Evolutionary conservation across 1,284 basidiomycete species (phyloP).

Genomic region (Cryptococcus maquisensis): DNA sequence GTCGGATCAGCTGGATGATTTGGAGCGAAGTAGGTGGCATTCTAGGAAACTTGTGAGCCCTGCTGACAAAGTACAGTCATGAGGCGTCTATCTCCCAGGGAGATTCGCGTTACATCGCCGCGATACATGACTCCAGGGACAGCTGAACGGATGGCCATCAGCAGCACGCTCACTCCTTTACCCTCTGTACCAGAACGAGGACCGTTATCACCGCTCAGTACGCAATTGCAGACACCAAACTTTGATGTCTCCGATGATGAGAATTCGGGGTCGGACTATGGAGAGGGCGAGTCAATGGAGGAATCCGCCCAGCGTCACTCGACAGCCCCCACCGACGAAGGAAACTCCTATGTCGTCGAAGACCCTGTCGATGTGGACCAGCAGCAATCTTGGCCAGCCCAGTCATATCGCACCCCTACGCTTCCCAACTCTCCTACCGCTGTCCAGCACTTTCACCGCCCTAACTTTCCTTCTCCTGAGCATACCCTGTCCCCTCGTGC

Average conservation of each 20-base stretch:
- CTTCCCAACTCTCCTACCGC: slow-evolving; percentile 1
- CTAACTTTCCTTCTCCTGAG: slow-evolving; percentile 1
- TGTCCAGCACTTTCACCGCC: slow-evolving; percentile 13
- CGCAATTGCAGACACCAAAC: slow-evolving; percentile 6
- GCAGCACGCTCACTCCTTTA: not conserved
- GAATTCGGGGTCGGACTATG: not conserved
- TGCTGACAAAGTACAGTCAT: slow-evolving; percentile 29
- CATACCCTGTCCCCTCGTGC: slow-evolving; percentile 10
- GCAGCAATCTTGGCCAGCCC: not conserved
- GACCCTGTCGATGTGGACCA: not conserved
- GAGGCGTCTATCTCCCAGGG: slow-evolving; percentile 43
- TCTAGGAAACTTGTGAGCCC: not conserved
- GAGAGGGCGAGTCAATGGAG: not conserved
- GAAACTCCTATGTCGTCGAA: slow-evolving; percentile 2
- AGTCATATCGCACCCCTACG: not conserved
- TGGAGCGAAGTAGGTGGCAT: slow-evolving; percentile 39
- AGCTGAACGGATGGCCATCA: slow-evolving; percentile 28
- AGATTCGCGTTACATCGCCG: slow-evolving; percentile 39
- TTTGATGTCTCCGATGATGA: not conserved
- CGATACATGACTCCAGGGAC: slow-evolving; percentile 30
- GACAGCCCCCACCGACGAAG: not conserved
- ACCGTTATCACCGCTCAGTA: slow-evolving; percentile 8
- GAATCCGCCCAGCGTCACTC: not conserved
- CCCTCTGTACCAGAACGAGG: not conserved
- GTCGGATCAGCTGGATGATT: slow-evolving; percentile 44